Base-by-base conservation (phyloP, 129 eudicot species). In the Deinandra increscens region DNA sequence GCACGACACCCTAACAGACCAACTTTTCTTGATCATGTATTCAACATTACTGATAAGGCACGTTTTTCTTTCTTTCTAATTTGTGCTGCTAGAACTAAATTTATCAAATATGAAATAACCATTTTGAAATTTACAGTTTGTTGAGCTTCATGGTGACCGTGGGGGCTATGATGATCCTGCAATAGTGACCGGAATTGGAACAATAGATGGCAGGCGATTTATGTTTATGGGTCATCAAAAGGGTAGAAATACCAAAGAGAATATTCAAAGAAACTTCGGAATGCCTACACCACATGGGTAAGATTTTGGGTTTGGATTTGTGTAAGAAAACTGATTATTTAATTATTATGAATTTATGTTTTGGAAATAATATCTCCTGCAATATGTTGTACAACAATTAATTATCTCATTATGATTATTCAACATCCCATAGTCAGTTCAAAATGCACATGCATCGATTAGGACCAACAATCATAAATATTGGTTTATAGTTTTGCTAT, bases 241-340 rank as follows among this genome's bases (percentile, higher is more conserved):
- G 69, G 97, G 97, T 17, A 81, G 97, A 79, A 88, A 91, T 75
- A 86, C 96, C 42, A 91, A 91, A 78, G 98, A 91, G 73, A 88
- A 88, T 69, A 91, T 91, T 56, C 75, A 78, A 51, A 84, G 98
- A 12, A 91, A 91, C 88, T 91, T 91, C 71, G 98, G 96, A 50
- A 91, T 91, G 98, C 96, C 98, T 80, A 91, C 98, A 71, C 96
- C 98, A 59, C 98, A 91, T 77, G 98, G 98, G 97, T 91, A 81
- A 60, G 84, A 43, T 64, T 56, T 2, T 56, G 38, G 63, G 39
- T 56, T 56, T 29, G 63, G 18, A 54, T 13, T 9, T 26, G 17
- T 56, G 63, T 14, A 26, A 10, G 26, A 56, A 26, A 56, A 56
- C 38, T 5, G 4, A 26, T 56, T 56, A 5, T 12, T 14, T 55